These are phyloP conservation scores for Glaciozyma martinii DNA, from an alignment of 768 basidiomycete species.

Conservation along the genomic window DNA sequence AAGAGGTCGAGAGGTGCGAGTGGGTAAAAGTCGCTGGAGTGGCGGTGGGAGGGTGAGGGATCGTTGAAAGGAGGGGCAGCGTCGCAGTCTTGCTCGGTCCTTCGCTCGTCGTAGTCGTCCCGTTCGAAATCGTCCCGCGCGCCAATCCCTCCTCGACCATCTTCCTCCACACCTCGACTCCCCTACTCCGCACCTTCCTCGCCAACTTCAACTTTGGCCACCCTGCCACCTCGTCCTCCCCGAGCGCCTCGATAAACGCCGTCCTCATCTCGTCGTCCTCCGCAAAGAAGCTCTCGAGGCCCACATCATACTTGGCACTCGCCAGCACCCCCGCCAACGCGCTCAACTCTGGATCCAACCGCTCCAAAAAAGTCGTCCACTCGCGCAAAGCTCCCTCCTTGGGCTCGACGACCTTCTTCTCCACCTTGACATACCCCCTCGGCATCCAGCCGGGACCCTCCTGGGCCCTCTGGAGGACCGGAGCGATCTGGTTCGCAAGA, in stretches of 20 bases:
- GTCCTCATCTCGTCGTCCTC: neutral
- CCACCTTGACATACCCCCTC: neutral
- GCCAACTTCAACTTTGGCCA: constrained; percentile 8
- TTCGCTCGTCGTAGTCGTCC: constrained; percentile 37
- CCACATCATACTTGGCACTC: constrained; percentile 1
- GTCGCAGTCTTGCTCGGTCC: neutral
- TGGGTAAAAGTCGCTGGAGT: neutral
- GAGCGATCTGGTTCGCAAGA: constrained; percentile 15
- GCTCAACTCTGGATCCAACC: neutral
- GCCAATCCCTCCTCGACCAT: neutral
- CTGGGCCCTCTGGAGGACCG: constrained; percentile 4
- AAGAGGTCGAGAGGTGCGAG: neutral
- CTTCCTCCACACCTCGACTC: neutral
- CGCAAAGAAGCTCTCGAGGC: constrained; percentile 8
- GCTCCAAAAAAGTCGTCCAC: constrained; percentile 11
- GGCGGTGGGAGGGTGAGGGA: neutral
- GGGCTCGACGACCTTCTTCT: neutral
- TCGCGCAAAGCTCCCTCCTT: no score
- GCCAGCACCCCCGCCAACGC: constrained; percentile 21
- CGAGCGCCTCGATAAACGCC: constrained; percentile 2
- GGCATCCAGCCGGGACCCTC: neutral
- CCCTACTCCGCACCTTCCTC: neutral
- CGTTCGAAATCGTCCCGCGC: neutral
- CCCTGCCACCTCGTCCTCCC: neutral
- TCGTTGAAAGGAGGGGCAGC: neutral